Evolutionary conservation across 148 eudicot genomes (phyloP).

Genomic region (Amaranthus palmeri): DNA sequence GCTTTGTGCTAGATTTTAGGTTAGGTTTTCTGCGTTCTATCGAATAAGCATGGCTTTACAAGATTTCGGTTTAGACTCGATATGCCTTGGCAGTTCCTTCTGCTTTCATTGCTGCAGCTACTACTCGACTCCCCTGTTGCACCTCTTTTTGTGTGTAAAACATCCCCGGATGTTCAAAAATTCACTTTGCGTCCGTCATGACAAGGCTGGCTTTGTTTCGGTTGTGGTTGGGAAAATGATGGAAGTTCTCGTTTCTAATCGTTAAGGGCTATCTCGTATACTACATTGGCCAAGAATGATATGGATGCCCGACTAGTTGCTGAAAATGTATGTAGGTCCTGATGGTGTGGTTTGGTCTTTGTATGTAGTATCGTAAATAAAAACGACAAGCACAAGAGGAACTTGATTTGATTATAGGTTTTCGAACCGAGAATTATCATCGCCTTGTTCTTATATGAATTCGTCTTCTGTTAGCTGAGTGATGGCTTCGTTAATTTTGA

Average conservation of each 20-base stretch:
- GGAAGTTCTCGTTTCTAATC: conserved; percentile 39
- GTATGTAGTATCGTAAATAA: conserved; percentile 40
- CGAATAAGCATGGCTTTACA: not conserved
- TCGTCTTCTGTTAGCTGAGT: conserved; percentile 58
- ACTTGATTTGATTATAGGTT: conserved; percentile 49
- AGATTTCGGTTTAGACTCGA: conserved; percentile 32
- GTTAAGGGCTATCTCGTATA: conserved; percentile 62
- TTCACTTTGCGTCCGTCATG: conserved; percentile 39
- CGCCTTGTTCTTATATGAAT: conserved; percentile 56
- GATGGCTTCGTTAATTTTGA: conserved; percentile 50
- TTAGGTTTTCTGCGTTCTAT: not conserved
- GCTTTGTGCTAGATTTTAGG: not conserved
- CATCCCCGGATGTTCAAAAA: conserved; percentile 15
- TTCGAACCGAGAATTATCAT: conserved; percentile 58
- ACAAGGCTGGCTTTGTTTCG: conserved; percentile 35
- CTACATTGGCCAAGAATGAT: conserved; percentile 56
- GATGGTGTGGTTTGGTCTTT: conserved; percentile 37
- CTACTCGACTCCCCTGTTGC: conserved; percentile 13
- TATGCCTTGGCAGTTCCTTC: conserved; percentile 36
- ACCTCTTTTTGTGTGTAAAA: conserved; percentile 7
- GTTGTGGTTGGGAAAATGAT: conserved; percentile 33
- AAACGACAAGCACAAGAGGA: conserved; percentile 38
- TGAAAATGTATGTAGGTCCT: conserved; percentile 34
- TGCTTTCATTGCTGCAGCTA: conserved; percentile 22
- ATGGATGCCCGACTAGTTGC: conserved; percentile 31